phyloP scores from a whole-genome alignment of 2,329 filamentous ascomycete species.

The Aspergillus intermedius region DNA sequence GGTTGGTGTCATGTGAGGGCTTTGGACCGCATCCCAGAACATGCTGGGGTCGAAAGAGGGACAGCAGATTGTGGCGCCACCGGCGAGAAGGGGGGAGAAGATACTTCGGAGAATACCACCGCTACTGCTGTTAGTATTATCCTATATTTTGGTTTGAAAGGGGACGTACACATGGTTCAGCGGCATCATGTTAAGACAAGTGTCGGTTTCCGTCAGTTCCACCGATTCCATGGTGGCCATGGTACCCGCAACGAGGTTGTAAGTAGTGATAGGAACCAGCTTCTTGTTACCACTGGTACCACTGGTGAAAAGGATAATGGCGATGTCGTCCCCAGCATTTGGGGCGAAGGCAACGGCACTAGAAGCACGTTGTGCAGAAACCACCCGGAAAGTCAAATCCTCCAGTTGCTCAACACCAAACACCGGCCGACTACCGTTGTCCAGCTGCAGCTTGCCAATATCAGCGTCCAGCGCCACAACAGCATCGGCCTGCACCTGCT shows the following conservation, averaged over 20 bases:
- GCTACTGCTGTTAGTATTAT: conserved; percentile 16
- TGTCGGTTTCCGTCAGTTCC: conserved; percentile 43
- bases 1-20: conserved; percentile 37
- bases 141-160: background rate
- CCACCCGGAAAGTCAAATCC: conserved; percentile 24
- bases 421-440: background rate
- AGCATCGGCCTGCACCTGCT: conserved; percentile 42
- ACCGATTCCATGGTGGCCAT: conserved; percentile 50
- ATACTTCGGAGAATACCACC: conserved; percentile 51
- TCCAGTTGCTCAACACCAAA: conserved; percentile 19
- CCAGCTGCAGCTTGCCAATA: background rate
- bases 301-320: conserved; percentile 51
- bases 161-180: conserved; percentile 50
- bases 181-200: conserved; percentile 56
- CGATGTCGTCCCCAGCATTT: conserved; percentile 44
- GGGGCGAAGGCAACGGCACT: conserved; percentile 24
- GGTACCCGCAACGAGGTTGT: conserved; percentile 47
- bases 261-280: conserved; percentile 48
- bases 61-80: conserved; percentile 51
- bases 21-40: conserved; percentile 51
- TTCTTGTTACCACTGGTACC: conserved; percentile 56
- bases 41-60: conserved; percentile 49
- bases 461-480: conserved; percentile 40
- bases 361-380: background rate
- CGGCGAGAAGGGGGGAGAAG: conserved; percentile 50